Evolutionary conservation across 106 monocot genomes (phyloP).

Genomic region (Amphibolis antarctica): DNA sequence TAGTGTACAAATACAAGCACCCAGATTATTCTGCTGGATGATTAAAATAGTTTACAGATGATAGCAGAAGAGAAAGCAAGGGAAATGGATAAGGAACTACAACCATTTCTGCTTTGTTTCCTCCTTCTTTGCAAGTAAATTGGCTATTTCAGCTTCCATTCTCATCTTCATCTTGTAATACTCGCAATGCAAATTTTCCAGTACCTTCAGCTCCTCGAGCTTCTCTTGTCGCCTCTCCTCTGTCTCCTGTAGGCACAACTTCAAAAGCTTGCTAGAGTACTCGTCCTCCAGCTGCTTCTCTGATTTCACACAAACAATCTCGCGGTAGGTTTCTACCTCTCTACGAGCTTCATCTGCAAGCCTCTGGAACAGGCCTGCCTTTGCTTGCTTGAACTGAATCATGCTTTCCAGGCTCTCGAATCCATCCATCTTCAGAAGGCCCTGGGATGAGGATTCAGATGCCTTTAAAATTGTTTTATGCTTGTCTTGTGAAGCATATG

Average conservation of each 20-base stretch:
- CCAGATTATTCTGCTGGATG: neutral
- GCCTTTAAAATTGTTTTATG: neutral
- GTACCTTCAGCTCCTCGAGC: conserved; percentile 72
- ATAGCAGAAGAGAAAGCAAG: neutral
- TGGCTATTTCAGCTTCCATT: conserved; percentile 85
- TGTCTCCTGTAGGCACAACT: conserved; percentile 62
- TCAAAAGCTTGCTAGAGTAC: conserved; percentile 44
- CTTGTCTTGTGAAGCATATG: neutral
- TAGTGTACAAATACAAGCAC: no score
- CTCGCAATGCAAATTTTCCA: conserved; percentile 68
- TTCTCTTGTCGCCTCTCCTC: conserved; percentile 71
- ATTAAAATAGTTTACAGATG: conserved; percentile 2
- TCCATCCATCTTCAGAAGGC: conserved; percentile 37
- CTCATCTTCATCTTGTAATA: conserved; percentile 92
- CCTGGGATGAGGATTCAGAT: neutral
- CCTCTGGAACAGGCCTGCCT: conserved; percentile 88
- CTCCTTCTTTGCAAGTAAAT: conserved; percentile 88
- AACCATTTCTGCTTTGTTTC: conserved; percentile 85
- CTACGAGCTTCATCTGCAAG: conserved; percentile 75
- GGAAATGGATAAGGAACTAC: conserved; percentile 5
- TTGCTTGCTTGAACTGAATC: conserved; percentile 74
- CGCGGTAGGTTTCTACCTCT: conserved; percentile 59
- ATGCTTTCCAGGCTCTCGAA: conserved; percentile 75
- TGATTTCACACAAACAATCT: conserved; percentile 43
- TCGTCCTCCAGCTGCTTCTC: conserved; percentile 86